phyloP scores from a whole-genome alignment of 352 stramenopile genomes.

The Phytophthora rubi region DNA sequence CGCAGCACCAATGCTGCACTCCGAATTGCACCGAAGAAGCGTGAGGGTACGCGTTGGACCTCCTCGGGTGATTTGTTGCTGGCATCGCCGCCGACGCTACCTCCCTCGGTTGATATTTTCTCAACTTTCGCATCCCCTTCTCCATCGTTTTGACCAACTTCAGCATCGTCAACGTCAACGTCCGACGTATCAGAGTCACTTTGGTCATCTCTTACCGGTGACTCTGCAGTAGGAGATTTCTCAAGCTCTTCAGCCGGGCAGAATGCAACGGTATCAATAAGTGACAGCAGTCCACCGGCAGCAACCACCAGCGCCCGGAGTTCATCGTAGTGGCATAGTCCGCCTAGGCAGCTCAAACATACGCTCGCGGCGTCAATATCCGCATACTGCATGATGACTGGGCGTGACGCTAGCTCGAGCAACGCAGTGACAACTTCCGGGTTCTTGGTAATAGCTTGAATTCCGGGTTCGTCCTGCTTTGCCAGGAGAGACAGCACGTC shows the following conservation, averaged over 20 bases:
- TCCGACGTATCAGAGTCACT: slow-evolving; percentile 30
- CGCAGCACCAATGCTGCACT: slow-evolving; percentile 64
- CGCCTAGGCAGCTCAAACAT: slow-evolving; percentile 64
- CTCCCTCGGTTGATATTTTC: not conserved
- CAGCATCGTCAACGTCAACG: slow-evolving; percentile 13
- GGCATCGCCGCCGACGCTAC: not conserved
- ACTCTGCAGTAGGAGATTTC: slow-evolving; percentile 13
- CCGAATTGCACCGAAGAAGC: slow-evolving; percentile 60
- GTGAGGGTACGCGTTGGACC: slow-evolving; percentile 40
- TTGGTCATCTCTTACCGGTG: slow-evolving; percentile 29
- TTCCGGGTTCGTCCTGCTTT: slow-evolving; percentile 40
- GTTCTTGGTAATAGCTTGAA: slow-evolving; percentile 63
- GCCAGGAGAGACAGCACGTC: slow-evolving; percentile 68
- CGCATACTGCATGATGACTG: slow-evolving; percentile 67
- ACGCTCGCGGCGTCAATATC: slow-evolving; percentile 61
- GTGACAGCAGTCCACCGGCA: slow-evolving; percentile 65
- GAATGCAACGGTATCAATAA: slow-evolving; percentile 73
- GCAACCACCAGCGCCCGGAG: slow-evolving; percentile 63
- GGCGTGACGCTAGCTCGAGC: slow-evolving; percentile 60
- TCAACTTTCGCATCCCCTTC: slow-evolving; percentile 16
- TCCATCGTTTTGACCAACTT: slow-evolving; percentile 12
- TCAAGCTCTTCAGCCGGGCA: slow-evolving; percentile 61
- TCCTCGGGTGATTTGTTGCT: slow-evolving; percentile 14
- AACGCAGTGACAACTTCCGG: slow-evolving; percentile 64
- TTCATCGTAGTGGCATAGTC: slow-evolving; percentile 67